phyloP scores from a whole-genome alignment of 2,329 filamentous ascomycete species.

The Trichoderma guizhouense region DNA sequence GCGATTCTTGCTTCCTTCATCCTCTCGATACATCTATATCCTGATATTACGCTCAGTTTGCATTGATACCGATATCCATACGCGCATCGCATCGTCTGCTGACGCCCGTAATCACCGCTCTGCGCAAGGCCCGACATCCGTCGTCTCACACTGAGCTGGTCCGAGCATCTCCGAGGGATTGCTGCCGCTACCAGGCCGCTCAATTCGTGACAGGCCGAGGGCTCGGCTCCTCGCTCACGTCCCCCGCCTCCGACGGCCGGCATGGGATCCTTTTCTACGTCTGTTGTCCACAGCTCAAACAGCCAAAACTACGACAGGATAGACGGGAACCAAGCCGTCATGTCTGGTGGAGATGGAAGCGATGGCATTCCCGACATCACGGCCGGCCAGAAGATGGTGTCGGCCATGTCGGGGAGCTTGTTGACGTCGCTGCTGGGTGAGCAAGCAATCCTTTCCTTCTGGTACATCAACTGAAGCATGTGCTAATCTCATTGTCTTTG shows the following conservation, averaged over 20 bases:
- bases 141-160: not conserved
- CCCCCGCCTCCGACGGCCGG: slow-evolving; percentile 5
- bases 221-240: slow-evolving; percentile 16
- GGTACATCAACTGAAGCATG: not conserved
- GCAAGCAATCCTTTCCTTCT: slow-evolving; percentile 26
- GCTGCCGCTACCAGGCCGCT: not conserved
- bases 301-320: slow-evolving; percentile 31
- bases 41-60: not conserved
- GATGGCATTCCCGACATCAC: slow-evolving; percentile 64
- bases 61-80: not conserved
- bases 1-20: not conserved
- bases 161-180: slow-evolving; percentile 16
- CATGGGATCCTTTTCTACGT: slow-evolving; percentile 19
- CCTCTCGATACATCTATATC: not conserved
- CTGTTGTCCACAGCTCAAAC: slow-evolving; percentile 17
- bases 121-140: not conserved
- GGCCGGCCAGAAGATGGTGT: slow-evolving; percentile 87
- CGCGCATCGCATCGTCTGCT: not conserved
- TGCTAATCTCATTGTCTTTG: not conserved
- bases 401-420: slow-evolving; percentile 85
- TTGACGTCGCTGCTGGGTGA: slow-evolving; percentile 84
- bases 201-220: not conserved
- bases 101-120: not conserved
- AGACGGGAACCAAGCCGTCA: slow-evolving; percentile 29
- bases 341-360: slow-evolving; percentile 26